Percentiles rank a stretch among this genome's conserved stretches.
Evolutionary conservation across 176 grass and related monocot species (phyloP).

Genomic region (Bonia amplexicaulis): DNA sequence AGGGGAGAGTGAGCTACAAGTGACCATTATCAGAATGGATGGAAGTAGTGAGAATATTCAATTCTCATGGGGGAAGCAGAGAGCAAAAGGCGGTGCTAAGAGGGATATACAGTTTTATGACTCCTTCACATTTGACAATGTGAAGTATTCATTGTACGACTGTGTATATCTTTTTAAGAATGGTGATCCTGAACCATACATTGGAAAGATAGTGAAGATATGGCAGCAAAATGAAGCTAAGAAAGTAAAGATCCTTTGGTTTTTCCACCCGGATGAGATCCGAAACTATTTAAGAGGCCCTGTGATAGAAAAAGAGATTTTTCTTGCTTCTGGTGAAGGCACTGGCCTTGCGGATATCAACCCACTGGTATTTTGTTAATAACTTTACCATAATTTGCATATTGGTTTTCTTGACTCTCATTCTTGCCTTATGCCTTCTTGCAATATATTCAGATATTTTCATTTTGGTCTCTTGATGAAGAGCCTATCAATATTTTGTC

Average conservation of each 20-base stretch:
- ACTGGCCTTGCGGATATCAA: slow-evolving; percentile 52
- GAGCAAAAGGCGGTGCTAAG: slow-evolving; percentile 40
- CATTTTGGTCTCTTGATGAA: neutral
- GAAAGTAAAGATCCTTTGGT: slow-evolving; percentile 80
- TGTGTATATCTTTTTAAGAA: slow-evolving; percentile 54
- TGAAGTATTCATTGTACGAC: slow-evolving; percentile 65
- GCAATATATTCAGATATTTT: slow-evolving; percentile 2
- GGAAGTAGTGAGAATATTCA: slow-evolving; percentile 25
- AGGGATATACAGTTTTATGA: slow-evolving; percentile 46
- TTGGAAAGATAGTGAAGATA: slow-evolving; percentile 69
- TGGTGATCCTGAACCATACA: slow-evolving; percentile 36
- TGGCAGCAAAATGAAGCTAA: slow-evolving; percentile 49
- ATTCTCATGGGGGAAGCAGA: slow-evolving; percentile 58
- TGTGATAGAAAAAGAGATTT: slow-evolving; percentile 58
- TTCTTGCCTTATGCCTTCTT: neutral
- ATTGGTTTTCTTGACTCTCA: neutral
- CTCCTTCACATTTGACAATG: slow-evolving; percentile 59
- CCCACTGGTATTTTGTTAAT: slow-evolving; percentile 40
- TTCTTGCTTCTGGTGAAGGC: slow-evolving; percentile 65
- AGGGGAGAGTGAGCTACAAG: slow-evolving; percentile 15
- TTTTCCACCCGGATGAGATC: slow-evolving; percentile 59
- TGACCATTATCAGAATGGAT: slow-evolving; percentile 24
- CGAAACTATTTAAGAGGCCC: slow-evolving; percentile 34
- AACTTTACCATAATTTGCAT: neutral
- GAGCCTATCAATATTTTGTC: neutral